Conservation (phyloP, 257 asterid species). For the Solanum bulbocastanum region DNA sequence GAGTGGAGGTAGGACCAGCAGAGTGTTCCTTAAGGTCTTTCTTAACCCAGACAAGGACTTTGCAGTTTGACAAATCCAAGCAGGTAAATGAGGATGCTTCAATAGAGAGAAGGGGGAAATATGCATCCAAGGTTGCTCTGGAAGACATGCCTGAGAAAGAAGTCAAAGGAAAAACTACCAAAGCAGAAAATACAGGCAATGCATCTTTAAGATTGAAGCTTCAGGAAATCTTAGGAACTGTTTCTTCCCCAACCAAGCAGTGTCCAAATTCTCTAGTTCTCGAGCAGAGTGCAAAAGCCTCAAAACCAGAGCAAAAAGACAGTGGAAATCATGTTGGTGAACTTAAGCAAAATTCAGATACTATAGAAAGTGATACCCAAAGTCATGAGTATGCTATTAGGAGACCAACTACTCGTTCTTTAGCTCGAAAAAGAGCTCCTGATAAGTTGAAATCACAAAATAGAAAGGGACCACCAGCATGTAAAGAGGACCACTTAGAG, state of each 20-base stretch:
- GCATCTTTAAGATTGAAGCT: conserved; percentile 59
- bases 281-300: conserved; percentile 8
- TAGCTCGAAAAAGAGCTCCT: conserved; percentile 33
- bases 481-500: conserved; percentile 21
- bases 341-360: conserved; percentile 50
- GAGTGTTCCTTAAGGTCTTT: conserved; percentile 30
- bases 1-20: conserved; percentile 29
- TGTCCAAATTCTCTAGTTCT: conserved; percentile 12
- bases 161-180: conserved; percentile 19
- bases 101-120: conserved; percentile 23
- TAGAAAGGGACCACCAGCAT: conserved; percentile 19
- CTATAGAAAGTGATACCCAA: conserved; percentile 78
- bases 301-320: conserved; percentile 21
- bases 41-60: conserved; percentile 15
- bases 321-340: conserved; percentile 20
- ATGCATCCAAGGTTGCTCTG: conserved; percentile 18
- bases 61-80: conserved; percentile 7
- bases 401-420: conserved; percentile 48
- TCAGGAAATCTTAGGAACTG: conserved; percentile 65
- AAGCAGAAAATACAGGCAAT: conserved; percentile 36
- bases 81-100: conserved; percentile 22
- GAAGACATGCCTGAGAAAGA: conserved; percentile 26
- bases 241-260: conserved; percentile 46
- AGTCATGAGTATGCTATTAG: conserved; percentile 14
- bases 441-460: conserved; percentile 18